Conservation (phyloP, 176 grass and related monocot species). For the Musa itinerans region DNA sequence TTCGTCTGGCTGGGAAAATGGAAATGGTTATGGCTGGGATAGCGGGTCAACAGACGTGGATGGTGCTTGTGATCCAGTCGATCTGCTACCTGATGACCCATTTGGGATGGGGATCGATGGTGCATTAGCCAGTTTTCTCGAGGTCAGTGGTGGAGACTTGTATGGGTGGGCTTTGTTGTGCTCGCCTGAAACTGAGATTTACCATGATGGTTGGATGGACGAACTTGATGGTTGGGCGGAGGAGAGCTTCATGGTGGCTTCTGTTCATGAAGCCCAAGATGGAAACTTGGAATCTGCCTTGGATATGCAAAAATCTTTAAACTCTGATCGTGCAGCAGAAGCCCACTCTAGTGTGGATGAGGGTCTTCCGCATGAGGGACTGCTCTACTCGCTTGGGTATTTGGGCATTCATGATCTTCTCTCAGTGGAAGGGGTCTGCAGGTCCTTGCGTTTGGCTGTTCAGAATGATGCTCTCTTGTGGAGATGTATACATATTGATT, state of each 20-base stretch:
- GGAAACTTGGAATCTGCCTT: neutral
- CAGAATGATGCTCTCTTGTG: slow-evolving; percentile 37
- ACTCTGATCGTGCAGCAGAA: neutral
- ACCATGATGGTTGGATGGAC: neutral
- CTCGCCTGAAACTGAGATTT: neutral
- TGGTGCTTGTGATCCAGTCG: neutral
- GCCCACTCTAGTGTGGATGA: slow-evolving; percentile 9
- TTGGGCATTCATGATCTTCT: slow-evolving; percentile 60
- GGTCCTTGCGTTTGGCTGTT: slow-evolving; percentile 39
- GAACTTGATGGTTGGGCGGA: neutral
- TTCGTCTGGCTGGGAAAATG: neutral
- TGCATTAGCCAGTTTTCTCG: neutral
- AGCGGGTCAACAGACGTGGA: neutral
- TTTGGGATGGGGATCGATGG: slow-evolving; percentile 4
- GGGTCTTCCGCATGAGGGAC: slow-evolving; percentile 39
- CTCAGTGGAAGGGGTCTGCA: slow-evolving; percentile 55
- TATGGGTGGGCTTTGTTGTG: neutral
- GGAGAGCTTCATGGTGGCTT: neutral
- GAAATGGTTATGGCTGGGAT: slow-evolving; percentile 1
- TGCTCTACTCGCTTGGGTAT: slow-evolving; percentile 38
- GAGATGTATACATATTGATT: slow-evolving; percentile 58
- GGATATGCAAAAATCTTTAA: neutral
- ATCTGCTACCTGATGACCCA: slow-evolving; percentile 9
- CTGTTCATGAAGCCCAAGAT: neutral
- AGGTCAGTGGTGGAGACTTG: neutral